Percentiles rank a stretch among this genome's conserved stretches.
Conservation (phyloP, 306 rosid species). For the Glycyrrhiza uralensis region DNA sequence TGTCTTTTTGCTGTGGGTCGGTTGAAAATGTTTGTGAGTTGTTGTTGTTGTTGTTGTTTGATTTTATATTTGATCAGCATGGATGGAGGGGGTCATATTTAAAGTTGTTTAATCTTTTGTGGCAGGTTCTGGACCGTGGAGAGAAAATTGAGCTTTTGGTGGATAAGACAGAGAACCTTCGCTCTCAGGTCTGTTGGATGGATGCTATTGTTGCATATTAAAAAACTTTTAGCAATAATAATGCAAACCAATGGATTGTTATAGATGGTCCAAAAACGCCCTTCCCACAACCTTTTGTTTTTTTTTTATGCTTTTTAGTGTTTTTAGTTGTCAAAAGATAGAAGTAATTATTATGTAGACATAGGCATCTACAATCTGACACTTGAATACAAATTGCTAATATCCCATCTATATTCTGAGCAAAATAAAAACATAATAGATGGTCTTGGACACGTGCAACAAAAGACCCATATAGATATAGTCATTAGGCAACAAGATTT, state of each 20-base stretch:
- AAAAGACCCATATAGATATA: not conserved
- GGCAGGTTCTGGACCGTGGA: constrained; percentile 93
- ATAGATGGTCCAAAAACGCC: not conserved
- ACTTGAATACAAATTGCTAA: not conserved
- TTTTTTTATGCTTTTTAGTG: not conserved
- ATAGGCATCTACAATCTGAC: not conserved
- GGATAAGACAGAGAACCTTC: constrained; percentile 91
- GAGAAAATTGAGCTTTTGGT: constrained; percentile 90
- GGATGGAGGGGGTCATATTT: not conserved
- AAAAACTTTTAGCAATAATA: not conserved
- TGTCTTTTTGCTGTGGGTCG: not conserved
- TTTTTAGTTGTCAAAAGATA: not conserved
- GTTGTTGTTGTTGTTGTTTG: not conserved
- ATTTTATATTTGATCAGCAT: no score
- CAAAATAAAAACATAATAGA: not conserved
- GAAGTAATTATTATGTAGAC: not conserved
- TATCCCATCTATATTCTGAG: not conserved
- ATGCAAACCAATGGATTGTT: not conserved
- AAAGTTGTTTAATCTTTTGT: not conserved
- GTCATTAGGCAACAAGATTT: not conserved
- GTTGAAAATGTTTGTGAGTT: not conserved
- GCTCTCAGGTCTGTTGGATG: constrained; percentile 68
- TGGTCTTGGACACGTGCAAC: not conserved
- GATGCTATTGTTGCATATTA: not conserved
- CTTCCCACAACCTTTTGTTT: not conserved